These are phyloP conservation scores for Coemansia sp. DNA, from an alignment of 192 early-diverging fungal species.

Conservation along the genomic window DNA sequence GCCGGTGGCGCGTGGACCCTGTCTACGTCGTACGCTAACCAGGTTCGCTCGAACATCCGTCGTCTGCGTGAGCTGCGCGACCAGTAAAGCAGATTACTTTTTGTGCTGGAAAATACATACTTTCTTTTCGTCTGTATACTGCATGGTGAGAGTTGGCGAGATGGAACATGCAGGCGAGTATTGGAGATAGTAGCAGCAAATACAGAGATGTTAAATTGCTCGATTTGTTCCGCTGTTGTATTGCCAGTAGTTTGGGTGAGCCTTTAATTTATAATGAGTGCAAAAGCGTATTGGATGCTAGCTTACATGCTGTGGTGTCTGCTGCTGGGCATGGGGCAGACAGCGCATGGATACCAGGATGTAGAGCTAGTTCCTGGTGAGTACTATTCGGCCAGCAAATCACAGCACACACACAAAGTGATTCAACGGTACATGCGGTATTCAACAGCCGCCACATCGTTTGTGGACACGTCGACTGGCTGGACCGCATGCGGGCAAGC, in stretches of 20 bases:
- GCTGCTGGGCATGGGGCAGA: background rate
- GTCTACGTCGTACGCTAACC: slow-evolving; percentile 82
- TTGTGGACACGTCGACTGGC: slow-evolving; percentile 35
- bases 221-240: no score
- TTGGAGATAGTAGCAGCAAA: no score
- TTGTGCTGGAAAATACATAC: no score
- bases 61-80: slow-evolving; percentile 94
- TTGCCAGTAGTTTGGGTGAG: no score
- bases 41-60: slow-evolving; percentile 92
- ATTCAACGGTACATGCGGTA: slow-evolving; percentile 53
- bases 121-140: no score
- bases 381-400: slow-evolving; percentile 27
- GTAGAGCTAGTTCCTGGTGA: slow-evolving; percentile 26
- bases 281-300: background rate
- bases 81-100: slow-evolving; percentile 58
- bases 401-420: slow-evolving; percentile 20
- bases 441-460: slow-evolving; percentile 45
- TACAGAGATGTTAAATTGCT: no score
- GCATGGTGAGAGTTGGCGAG: no score
- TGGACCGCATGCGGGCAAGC: slow-evolving; percentile 45
- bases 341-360: slow-evolving; percentile 14
- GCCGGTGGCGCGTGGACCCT: slow-evolving; percentile 97
- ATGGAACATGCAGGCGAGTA: no score
- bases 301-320: background rate
- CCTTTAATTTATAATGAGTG: no score